A percentile compares a stretch with the other conserved stretches of the same genome.
phyloP scores from a whole-genome alignment of 208 protist species.

The Trichomonas tenax region DNA sequence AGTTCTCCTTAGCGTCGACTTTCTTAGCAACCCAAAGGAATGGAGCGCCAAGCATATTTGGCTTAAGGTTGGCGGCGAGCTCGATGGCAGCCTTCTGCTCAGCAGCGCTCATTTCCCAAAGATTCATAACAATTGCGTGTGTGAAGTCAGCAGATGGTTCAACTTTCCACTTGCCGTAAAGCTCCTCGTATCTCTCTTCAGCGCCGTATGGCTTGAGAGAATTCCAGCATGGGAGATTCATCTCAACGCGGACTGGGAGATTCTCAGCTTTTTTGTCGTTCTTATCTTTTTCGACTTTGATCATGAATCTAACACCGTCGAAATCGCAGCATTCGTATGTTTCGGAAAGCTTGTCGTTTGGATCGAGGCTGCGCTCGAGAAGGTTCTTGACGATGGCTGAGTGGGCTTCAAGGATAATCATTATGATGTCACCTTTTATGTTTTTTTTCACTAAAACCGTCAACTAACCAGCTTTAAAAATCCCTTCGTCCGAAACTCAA shows the following conservation, averaged over 20 bases:
- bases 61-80: background rate
- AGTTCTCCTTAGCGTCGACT: background rate
- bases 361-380: background rate
- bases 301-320: background rate
- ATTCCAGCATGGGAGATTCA: background rate
- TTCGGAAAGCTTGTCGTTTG: background rate
- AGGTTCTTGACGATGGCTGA: background rate
- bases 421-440: background rate
- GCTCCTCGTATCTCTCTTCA: background rate
- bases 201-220: background rate
- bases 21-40: background rate
- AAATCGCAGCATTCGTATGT: background rate
- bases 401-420: slow-evolving; percentile 16
- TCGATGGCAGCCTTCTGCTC: background rate
- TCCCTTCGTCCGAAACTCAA: background rate
- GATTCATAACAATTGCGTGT: background rate
- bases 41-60: background rate
- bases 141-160: background rate
- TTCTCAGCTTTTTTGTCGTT: background rate
- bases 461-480: background rate
- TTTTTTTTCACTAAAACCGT: background rate
- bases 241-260: background rate
- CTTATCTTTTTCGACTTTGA: background rate
- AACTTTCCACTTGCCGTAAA: background rate
- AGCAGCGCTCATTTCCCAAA: background rate